Base-by-base conservation (phyloP, 768 basidiomycete species). In the Psilocybe azurescens region DNA sequence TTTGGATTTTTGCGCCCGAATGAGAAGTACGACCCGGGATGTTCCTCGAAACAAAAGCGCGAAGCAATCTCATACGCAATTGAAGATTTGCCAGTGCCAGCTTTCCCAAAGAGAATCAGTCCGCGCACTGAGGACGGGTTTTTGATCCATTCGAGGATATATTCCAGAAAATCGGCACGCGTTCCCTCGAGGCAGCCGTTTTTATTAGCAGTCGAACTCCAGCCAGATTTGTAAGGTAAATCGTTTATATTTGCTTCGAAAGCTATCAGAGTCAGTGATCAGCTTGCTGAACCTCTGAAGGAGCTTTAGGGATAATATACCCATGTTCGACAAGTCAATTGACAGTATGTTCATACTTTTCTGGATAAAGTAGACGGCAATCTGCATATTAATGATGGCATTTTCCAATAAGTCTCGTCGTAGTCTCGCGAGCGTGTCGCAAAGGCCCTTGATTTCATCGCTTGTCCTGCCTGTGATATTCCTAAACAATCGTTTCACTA, bases 61-160 rank as follows among this genome's bases (percentile, higher is more conserved):
- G 52, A 5, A 24, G 59, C 20, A 53, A 53, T 14, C 30, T 54
- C 49, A 28, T 39, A 20, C 16, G 63, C 20, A 6, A 39, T 60
- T 38, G 55, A 36, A 7, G 39, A 44, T 28, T 59, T 59, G n/a
- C 58, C 58, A 20, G 58, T 59, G 8, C 58, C 58, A 3, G 58
- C 58, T 32, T 52, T 32, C 28, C 58, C 58, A 33, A 58, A 32
- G 29, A 58, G 48, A 47, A 58, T 14, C 5, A 58, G 33, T 13
- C 33, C 49, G 14, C 33, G 57, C 33, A 49, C 49, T 18, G 57
- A 50, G 3, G 28, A 14, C 4, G 57, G 57, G 4, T 50, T 18
- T 16, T 58, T 51, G 9, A 51, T 32, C 57, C 57, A 58, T 11
- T 58, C 44, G 7, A 51, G 28, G 20, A 58, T 58, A 29, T 58